Percentiles rank a stretch among this genome's conserved stretches.
These are phyloP conservation scores for Ophiostoma himal-ulmi DNA, from an alignment of 2,329 filamentous ascomycete species.

Conservation along the genomic window DNA sequence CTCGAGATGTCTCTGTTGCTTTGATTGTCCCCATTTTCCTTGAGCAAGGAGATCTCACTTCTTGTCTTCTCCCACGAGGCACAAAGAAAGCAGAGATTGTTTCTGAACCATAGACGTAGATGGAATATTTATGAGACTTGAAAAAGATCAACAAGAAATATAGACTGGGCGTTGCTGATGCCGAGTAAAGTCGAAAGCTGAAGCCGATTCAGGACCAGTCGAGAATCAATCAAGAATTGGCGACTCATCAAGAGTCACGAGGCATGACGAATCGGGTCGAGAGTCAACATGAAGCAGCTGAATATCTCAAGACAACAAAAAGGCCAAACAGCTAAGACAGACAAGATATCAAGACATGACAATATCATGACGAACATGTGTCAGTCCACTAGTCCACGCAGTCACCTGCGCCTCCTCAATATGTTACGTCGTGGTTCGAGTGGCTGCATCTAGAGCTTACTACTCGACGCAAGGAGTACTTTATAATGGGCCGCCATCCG, in stretches of 20 bases:
- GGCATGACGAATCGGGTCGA: neutral
- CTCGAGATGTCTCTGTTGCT: neutral
- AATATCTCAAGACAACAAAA: neutral
- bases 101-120: neutral
- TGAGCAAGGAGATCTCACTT: neutral
- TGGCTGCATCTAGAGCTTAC: neutral
- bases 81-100: neutral
- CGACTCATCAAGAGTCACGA: neutral
- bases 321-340: neutral
- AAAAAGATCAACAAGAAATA: neutral
- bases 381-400: neutral
- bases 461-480: slow-evolving; percentile 7
- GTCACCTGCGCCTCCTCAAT: neutral
- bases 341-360: neutral
- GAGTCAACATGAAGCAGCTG: neutral
- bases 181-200: neutral
- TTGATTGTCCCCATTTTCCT: neutral
- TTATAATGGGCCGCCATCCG: neutral
- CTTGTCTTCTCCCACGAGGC: slow-evolving; percentile 1
- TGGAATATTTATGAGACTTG: neutral
- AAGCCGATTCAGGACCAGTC: neutral
- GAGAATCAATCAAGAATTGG: neutral
- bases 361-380: slow-evolving; percentile 9
- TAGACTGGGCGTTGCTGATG: neutral
- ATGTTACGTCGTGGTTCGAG: neutral